Base-by-base conservation (phyloP, 2,329 filamentous ascomycete genomes). In the Colletotrichum sublineola region DNA sequence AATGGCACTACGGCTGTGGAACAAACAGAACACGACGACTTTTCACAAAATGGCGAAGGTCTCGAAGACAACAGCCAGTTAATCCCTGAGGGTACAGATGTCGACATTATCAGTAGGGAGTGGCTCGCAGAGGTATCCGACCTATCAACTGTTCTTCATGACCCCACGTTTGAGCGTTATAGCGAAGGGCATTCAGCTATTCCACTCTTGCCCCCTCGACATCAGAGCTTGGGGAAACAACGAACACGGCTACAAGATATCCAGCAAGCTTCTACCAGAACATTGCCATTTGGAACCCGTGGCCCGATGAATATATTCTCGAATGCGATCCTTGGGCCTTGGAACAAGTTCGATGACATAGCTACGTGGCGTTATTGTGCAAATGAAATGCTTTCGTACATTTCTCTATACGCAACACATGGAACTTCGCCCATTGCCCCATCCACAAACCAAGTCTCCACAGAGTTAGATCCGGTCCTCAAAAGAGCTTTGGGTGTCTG, bases 341-440 rank as follows among this genome's bases (percentile, higher is more conserved):
- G 61, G 52, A 52, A 15, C 24, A 66, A 44, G 12, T 64, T 46
- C 15, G 53, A 66, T 20, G 67, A 69, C 7, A 38, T 53, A 9
- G 38, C 24, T 3, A 69, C 67, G 7, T 69, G 62, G 67, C 20
- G 29, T 20, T 66, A 58, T 36, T 69, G 67, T 36, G 67, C 67
- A 7, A 60, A 29, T 44, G 67, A 69, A 24, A 42, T 69, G 62
- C 67, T 69, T 20, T 69, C 67, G 18, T 69, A 66, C 36, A 52
- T 69, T 31, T 65, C 67, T 3, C 33, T 69, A 8, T 69, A 65
- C 24, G 61, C 67, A 18, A 65, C 6, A 24, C 33, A 44, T 14
- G 67, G 67, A 6, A 50, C 61, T 5, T 58, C 61, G 18, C 67
- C 52, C 5, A 53, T 65, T 33, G 44, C 31, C 8, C 14, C 36